phyloP scores from a whole-genome alignment of 139 green algal genomes.

The Microglena sp. region DNA sequence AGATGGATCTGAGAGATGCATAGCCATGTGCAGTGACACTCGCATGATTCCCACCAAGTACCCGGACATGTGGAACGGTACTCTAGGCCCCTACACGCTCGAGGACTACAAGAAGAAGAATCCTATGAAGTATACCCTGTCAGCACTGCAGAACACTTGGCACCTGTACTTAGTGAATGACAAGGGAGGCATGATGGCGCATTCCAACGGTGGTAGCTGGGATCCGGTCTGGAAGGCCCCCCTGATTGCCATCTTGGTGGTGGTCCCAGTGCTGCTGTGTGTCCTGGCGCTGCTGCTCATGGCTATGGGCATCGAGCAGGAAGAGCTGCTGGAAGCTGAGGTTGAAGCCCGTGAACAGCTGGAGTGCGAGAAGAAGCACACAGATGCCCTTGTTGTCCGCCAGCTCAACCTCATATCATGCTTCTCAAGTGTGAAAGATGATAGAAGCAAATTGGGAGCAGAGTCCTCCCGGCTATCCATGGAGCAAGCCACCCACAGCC shows the following conservation, averaged over 20 bases:
- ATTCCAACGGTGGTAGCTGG: too few species aligned
- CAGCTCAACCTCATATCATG: constrained; percentile 1
- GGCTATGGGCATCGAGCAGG: neutral
- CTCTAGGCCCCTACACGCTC: too few species aligned
- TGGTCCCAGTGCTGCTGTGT: neutral
- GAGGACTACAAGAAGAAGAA: too few species aligned
- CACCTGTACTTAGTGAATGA: too few species aligned
- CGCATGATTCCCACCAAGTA: too few species aligned
- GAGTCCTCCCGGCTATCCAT: neutral
- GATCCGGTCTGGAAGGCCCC: neutral
- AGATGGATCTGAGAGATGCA: too few species aligned
- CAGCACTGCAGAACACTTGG: too few species aligned
- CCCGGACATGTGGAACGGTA: too few species aligned
- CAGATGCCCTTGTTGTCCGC: neutral
- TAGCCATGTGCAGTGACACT: too few species aligned
- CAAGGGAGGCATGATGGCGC: too few species aligned
- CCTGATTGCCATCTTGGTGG: neutral
- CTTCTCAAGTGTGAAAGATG: neutral
- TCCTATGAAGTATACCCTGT: too few species aligned
- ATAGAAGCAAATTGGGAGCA: neutral
- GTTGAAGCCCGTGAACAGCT: neutral
- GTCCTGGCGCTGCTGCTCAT: neutral
- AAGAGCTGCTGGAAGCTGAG: neutral
- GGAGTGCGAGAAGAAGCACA: constrained; percentile 3
- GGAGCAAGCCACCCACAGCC: neutral